Base-by-base conservation (phyloP, 805 yeast genomes). In the Schwanniomyces vanrijiae region DNA sequence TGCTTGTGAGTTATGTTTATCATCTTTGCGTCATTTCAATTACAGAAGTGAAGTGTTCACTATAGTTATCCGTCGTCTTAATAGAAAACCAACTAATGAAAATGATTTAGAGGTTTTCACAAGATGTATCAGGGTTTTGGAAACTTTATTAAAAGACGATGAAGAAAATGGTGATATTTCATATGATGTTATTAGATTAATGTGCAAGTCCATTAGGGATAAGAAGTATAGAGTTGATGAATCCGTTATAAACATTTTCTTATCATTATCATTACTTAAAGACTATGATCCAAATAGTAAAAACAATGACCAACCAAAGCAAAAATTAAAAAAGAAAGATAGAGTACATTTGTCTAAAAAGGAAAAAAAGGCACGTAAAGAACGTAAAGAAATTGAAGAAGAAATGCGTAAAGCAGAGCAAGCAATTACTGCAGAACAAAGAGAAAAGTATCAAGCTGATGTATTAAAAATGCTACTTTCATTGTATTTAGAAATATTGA, bases 271-370 rank as follows among this genome's bases (percentile, higher is more conserved):
- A 20, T 71, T 87, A 16, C 66, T 88, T 44, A 78, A 76, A 42
- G 92, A 86, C 62, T 88, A 85, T 59, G 88, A 84, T 61, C 92
- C 94, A 14, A 60, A 78, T 79, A 60, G 77, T 73, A 31, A n/a
- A n/a, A n/a, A 71, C 71, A 57, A 61, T 7, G 75, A 69, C 21
- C 67, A 67, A 14, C 67, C 69, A 8, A 72, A 66, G 37, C 67
- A 69, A 4, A 86, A 85, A 59, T 44, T 86, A 39, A 83, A 80
- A 61, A 92, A 91, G 73, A 89, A 90, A 64, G 96, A 94, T 64
- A 77, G 97, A 55, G 90, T 89, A 3, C 96, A 91, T 72, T 69
- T 92, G 42, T 84, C 96, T n/a, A 92, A 92, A 64, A 87, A 87
- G 65, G 92, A 92, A 66, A 78, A 88, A 56, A 94, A 94, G 59